Conservation (phyloP, 257 asterid genomes). For the Anisodus tanguticus region DNA sequence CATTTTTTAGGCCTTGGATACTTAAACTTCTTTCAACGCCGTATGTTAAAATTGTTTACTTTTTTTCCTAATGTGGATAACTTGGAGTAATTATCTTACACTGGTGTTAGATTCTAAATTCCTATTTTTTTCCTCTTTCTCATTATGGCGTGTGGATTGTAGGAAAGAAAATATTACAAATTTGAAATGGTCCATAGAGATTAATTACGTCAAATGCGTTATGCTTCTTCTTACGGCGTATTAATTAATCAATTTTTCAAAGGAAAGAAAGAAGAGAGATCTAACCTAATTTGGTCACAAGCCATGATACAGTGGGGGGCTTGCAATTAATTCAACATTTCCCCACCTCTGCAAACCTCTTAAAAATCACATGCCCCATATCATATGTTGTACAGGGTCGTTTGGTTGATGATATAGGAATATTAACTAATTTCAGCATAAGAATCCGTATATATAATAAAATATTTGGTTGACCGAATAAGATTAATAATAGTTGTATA, state of each 20-base stretch:
- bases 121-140: not conserved
- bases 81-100: not conserved
- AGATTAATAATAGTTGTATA: too few species aligned
- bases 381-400: not conserved
- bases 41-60: not conserved
- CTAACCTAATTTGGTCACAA: not conserved
- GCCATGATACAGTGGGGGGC: not conserved
- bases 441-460: too few species aligned
- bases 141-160: not conserved
- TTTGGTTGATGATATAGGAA: too few species aligned
- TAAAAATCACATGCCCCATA: slow-evolving; percentile 1
- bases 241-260: not conserved
- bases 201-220: not conserved
- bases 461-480: too few species aligned
- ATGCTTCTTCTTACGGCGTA: not conserved
- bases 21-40: too few species aligned
- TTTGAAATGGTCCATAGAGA: not conserved
- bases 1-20: not conserved
- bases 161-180: not conserved
- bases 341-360: slow-evolving; percentile 26
- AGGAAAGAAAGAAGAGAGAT: not conserved
- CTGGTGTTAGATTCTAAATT: too few species aligned
- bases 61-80: too few species aligned
- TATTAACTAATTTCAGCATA: too few species aligned
- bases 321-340: slow-evolving; percentile 22